These are phyloP conservation scores for Leccinum griseonigrum DNA, from an alignment of 1,284 basidiomycete genomes.

Conservation along the genomic window DNA sequence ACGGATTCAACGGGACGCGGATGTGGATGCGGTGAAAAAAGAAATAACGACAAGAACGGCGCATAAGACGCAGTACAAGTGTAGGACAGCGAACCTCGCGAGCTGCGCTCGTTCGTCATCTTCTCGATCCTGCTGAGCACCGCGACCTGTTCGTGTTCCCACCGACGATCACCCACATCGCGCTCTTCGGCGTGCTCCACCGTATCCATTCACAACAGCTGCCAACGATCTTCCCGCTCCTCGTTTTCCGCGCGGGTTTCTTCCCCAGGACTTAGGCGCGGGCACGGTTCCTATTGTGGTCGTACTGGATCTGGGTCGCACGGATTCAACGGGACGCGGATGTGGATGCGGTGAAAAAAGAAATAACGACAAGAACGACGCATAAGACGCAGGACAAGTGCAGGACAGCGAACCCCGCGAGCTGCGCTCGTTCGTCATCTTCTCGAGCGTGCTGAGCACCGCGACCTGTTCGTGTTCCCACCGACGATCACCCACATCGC, in stretches of 20 bases:
- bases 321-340: neutral
- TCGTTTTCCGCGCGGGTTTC: conserved; percentile 36
- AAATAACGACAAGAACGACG: neutral
- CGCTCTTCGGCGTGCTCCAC: conserved; percentile 46
- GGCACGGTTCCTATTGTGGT: too few species aligned
- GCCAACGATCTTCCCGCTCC: conserved; percentile 54
- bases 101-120: conserved; percentile 41
- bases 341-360: neutral
- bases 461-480: conserved; percentile 48
- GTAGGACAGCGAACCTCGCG: conserved; percentile 22
- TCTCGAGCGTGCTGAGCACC: conserved; percentile 35
- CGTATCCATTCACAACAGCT: conserved; percentile 52
- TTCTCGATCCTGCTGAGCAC: conserved; percentile 35
- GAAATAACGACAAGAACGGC: neutral
- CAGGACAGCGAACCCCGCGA: conserved; percentile 24
- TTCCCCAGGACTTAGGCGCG: too few species aligned
- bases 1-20: neutral
- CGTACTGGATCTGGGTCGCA: too few species aligned
- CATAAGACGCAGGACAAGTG: conserved; percentile 24
- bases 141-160: conserved; percentile 48
- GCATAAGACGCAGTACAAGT: conserved; percentile 25
- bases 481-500: conserved; percentile 56
- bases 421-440: conserved; percentile 40
- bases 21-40: neutral
- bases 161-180: conserved; percentile 55